These are phyloP conservation scores for Dalbergia cultrata DNA, from an alignment of 306 rosid species.

Conservation along the genomic window DNA sequence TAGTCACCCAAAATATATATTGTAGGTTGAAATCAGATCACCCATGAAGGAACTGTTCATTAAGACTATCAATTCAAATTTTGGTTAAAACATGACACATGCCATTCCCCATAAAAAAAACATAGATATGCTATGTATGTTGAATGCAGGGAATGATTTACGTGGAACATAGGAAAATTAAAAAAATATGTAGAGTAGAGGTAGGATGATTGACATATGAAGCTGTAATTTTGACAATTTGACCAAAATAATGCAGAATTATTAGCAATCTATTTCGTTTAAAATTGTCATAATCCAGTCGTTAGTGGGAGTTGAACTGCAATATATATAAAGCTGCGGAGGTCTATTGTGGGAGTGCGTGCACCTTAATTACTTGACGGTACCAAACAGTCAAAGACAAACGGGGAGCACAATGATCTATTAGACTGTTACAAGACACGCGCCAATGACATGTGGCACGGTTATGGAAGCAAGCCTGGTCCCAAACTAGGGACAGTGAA, in stretches of 20 bases:
- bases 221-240: not conserved
- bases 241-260: not conserved
- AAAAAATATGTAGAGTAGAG: no score
- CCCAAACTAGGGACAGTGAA: not conserved
- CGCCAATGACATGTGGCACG: not conserved
- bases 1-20: no score
- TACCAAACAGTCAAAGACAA: not conserved
- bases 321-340: not conserved
- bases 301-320: slow-evolving; percentile 10
- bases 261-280: not conserved
- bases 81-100: no score
- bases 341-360: not conserved
- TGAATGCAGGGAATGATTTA: no score
- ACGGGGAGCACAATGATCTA: not conserved
- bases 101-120: no score
- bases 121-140: no score
- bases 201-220: no score
- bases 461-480: not conserved
- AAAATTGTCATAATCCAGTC: not conserved
- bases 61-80: no score
- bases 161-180: no score
- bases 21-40: no score
- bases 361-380: not conserved
- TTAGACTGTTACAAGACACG: not conserved
- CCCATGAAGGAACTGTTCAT: no score